A percentile compares a stretch with the other conserved stretches of the same genome.
Evolutionary conservation across 108 stramenopile species (phyloP).

Genomic region (Fragilariopsis cylindrus): DNA sequence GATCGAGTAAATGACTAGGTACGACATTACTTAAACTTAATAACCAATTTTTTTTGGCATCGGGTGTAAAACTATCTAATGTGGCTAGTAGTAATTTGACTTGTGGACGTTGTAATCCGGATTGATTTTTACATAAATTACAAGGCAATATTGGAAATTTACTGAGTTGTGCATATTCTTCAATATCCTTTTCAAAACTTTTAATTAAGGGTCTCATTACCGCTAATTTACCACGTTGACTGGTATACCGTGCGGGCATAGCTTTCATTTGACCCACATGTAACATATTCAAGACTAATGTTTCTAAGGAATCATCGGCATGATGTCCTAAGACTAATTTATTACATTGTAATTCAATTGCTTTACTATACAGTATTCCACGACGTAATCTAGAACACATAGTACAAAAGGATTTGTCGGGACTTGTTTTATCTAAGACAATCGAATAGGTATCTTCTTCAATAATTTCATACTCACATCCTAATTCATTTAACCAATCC

Average conservation of each 20-base stretch:
- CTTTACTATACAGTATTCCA: slow-evolving; percentile 46
- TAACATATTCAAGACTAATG: slow-evolving; percentile 50
- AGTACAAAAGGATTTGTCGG: slow-evolving; percentile 44
- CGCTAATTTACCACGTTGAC: slow-evolving; percentile 30
- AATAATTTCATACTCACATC: slow-evolving; percentile 31
- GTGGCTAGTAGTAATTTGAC: slow-evolving; percentile 38
- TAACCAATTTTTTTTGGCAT: slow-evolving; percentile 48
- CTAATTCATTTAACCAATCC: slow-evolving; percentile 38
- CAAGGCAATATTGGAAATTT: slow-evolving; percentile 57
- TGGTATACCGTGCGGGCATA: slow-evolving; percentile 56
- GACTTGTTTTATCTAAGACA: slow-evolving; percentile 49
- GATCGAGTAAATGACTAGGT: slow-evolving; percentile 52
- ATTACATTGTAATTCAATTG: slow-evolving; percentile 36
- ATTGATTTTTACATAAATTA: slow-evolving; percentile 54
- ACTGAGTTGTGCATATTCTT: slow-evolving; percentile 22
- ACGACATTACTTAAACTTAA: slow-evolving; percentile 36
- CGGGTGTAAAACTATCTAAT: slow-evolving; percentile 35
- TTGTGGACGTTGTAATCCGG: slow-evolving; percentile 46
- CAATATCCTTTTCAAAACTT: slow-evolving; percentile 45
- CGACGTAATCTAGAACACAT: slow-evolving; percentile 40
- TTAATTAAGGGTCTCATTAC: slow-evolving; percentile 50
- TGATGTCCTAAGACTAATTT: slow-evolving; percentile 52
- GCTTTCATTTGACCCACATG: slow-evolving; percentile 45
- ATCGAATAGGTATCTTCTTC: slow-evolving; percentile 55
- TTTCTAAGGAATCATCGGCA: slow-evolving; percentile 57